These are phyloP conservation scores for Heliosperma pusillum DNA, from an alignment of 148 eudicot genomes.

Conservation along the genomic window DNA sequence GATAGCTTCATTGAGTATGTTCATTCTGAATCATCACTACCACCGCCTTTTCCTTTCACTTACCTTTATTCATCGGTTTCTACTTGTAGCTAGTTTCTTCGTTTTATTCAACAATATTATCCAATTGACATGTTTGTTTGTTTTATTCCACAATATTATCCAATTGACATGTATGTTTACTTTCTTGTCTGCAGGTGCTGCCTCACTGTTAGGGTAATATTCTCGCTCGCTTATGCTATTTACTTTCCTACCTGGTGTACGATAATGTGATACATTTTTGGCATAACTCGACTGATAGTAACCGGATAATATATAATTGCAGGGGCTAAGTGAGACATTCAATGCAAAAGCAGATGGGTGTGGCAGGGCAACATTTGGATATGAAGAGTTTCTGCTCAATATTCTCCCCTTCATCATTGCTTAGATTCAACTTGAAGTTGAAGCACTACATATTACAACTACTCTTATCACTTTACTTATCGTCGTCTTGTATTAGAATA, in stretches of 20 bases:
- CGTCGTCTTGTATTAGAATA: neutral
- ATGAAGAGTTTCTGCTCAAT: conserved; percentile 68
- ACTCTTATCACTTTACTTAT: neutral
- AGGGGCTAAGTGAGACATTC: conserved; percentile 82
- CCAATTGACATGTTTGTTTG: too few relatives aligned
- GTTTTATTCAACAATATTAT: too few relatives aligned
- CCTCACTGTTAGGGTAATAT: conserved; percentile 51
- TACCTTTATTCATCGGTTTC: too few relatives aligned
- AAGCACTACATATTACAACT: neutral
- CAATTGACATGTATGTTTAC: neutral
- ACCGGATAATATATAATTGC: neutral
- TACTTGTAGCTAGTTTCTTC: too few relatives aligned
- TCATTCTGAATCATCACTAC: conserved; percentile 6
- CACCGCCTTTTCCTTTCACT: neutral
- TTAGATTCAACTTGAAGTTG: conserved; percentile 17
- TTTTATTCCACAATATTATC: too few relatives aligned
- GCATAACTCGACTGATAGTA: neutral
- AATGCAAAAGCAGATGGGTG: conserved; percentile 54
- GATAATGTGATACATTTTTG: too few relatives aligned
- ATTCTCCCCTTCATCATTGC: conserved; percentile 77
- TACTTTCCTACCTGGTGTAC: too few relatives aligned
- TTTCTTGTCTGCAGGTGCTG: conserved; percentile 51
- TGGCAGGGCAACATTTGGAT: conserved; percentile 68
- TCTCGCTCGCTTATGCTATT: neutral
- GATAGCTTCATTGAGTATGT: conserved; percentile 88